Evolutionary conservation across 257 asterid genomes (phyloP).

Genomic region (Jaltomata sinuosa): DNA sequence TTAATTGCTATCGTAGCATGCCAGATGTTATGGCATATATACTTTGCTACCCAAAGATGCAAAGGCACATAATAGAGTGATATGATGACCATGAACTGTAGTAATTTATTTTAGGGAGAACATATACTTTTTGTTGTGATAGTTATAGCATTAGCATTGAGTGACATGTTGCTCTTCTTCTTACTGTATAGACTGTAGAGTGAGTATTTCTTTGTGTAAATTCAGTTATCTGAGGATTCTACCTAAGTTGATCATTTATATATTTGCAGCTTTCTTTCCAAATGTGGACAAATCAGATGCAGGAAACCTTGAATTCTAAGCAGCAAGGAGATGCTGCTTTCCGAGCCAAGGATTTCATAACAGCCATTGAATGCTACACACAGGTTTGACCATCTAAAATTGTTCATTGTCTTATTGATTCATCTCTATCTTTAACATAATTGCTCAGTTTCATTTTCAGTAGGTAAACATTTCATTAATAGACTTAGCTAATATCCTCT

Average conservation of each 20-base stretch:
- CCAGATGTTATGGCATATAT: background rate
- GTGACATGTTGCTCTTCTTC: background rate
- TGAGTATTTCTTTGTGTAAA: background rate
- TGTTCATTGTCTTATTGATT: background rate
- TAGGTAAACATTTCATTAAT: background rate
- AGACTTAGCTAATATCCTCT: background rate
- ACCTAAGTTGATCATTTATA: background rate
- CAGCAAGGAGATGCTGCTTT: constrained; percentile 93
- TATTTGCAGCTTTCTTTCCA: constrained; percentile 86
- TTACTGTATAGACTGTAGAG: background rate
- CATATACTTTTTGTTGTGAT: background rate
- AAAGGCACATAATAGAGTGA: background rate
- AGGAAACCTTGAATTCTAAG: constrained; percentile 76
- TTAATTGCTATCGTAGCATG: background rate
- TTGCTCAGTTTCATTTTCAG: background rate
- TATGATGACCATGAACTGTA: background rate
- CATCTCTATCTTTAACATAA: background rate
- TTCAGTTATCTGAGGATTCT: background rate
- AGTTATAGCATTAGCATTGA: background rate
- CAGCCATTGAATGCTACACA: constrained; percentile 75
- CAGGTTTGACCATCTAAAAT: constrained; percentile 32
- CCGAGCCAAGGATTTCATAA: constrained; percentile 67
- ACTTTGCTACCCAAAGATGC: background rate
- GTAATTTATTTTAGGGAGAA: background rate
- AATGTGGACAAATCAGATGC: constrained; percentile 97